phyloP scores from a whole-genome alignment of 176 grass and related monocot species.

The Bothriochloa decipiens region DNA sequence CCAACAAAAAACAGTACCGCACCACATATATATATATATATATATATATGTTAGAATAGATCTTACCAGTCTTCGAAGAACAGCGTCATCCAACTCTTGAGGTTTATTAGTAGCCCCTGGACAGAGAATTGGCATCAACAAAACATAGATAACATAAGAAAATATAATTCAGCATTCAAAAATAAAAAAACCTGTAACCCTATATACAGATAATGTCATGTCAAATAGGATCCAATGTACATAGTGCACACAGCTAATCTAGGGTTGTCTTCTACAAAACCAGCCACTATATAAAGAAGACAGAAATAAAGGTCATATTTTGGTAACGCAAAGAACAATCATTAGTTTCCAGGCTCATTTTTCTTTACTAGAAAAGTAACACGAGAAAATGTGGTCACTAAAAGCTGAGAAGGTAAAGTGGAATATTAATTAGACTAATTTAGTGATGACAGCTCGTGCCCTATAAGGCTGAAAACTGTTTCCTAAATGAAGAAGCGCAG shows the following conservation, averaged over 20 bases:
- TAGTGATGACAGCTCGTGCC: background rate
- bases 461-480: background rate
- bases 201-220: background rate
- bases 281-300: background rate
- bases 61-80: conserved; percentile 91
- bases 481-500: conserved; percentile 2
- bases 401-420: conserved; percentile 6
- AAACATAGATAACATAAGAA: conserved; percentile 21
- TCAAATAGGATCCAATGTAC: background rate
- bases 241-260: too few relatives aligned
- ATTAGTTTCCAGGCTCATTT: background rate
- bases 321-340: background rate
- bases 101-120: conserved; percentile 99
- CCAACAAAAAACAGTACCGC: background rate
- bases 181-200: background rate
- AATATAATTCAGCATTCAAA: background rate
- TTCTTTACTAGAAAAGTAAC: background rate
- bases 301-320: background rate
- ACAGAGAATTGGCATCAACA: conserved; percentile 43
- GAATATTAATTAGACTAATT: background rate
- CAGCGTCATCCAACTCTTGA: conserved; percentile 98
- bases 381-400: background rate
- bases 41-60: background rate
- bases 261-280: background rate
- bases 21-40: background rate